phyloP scores from a whole-genome alignment of 208 protist species.

The Hexamita inflata region DNA sequence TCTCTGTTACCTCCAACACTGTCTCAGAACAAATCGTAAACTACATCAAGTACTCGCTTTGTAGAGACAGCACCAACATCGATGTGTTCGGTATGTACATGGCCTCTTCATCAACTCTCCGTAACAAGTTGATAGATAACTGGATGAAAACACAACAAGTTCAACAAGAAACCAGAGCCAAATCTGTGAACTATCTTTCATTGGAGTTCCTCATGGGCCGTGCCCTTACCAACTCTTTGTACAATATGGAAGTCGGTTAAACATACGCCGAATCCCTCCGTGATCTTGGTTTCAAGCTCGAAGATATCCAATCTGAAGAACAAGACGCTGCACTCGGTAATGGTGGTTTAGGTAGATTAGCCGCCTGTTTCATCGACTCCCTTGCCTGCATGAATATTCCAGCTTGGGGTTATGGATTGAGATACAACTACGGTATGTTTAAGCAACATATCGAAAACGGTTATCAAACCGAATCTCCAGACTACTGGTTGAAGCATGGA shows the following conservation, averaged over 20 bases:
- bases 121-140: conserved; percentile 26
- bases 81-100: conserved; percentile 30
- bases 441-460: conserved; percentile 29
- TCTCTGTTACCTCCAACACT: background rate
- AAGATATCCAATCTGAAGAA: conserved; percentile 40
- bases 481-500: conserved; percentile 34
- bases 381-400: conserved; percentile 47
- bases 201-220: conserved; percentile 41
- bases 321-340: conserved; percentile 40
- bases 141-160: conserved; percentile 32
- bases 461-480: conserved; percentile 30
- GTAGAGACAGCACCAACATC: background rate
- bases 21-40: conserved; percentile 2
- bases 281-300: conserved; percentile 42
- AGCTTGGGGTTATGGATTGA: conserved; percentile 50
- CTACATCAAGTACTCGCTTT: conserved; percentile 31
- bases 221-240: conserved; percentile 30
- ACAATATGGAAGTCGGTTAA: background rate
- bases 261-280: conserved; percentile 35
- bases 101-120: conserved; percentile 28
- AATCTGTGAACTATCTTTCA: conserved; percentile 36
- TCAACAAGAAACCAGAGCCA: background rate
- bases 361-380: conserved; percentile 55
- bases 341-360: conserved; percentile 49
- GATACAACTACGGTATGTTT: conserved; percentile 39